Base-by-base conservation (phyloP, 129 eudicot species). In the Pseudognaphalium luteoalbum region DNA sequence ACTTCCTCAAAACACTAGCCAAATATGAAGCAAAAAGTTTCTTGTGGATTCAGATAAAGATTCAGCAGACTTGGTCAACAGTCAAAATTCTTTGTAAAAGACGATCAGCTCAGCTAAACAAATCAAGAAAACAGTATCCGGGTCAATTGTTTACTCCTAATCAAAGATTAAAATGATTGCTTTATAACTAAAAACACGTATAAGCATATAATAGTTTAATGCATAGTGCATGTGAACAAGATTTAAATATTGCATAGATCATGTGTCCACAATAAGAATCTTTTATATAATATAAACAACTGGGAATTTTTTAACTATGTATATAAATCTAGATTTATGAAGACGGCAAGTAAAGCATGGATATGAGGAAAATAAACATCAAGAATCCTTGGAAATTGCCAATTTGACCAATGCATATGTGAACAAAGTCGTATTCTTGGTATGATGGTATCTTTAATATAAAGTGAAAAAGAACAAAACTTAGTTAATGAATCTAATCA, bases 211-310 rank as follows among this genome's bases (percentile, higher is more conserved):
- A 65, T 63, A 41, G 84, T 81, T 59, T 75, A 78, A 81, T 64
- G 78, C 73, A 75, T 61, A 59, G 39, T 66, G 76, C 97, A 91
- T 91, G 94, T 91, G 97, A 83, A 50, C 63, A 50, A 66, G 68
- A 75, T 84, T 71, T 73, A 85, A 72, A 60, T 85, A 78, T 85
- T 47, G 57, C 66, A 76, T 57, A 66, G 68, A 81, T 82, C 85
- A 78, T 83, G 74, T 86, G 88, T 82, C 83, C 72, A 64, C 50
- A 50, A 63, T 71, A 69, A 81, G 86, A 80, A 78, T 84, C 85
- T 81, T 78, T 74, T 20, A 75, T 83, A 74, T 74, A 66, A 70
- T 50, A 84, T 76, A 54, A 54, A 25, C 75, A 74, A 81, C 70
- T 74, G 52, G 82, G 39, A 57, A 72, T 56, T 47, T 22, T 76